Evolutionary conservation across 192 early-diverging fungal species (phyloP), one percentile per base, ranked within the genome.

Genomic region (Coemansia sp.): DNA sequence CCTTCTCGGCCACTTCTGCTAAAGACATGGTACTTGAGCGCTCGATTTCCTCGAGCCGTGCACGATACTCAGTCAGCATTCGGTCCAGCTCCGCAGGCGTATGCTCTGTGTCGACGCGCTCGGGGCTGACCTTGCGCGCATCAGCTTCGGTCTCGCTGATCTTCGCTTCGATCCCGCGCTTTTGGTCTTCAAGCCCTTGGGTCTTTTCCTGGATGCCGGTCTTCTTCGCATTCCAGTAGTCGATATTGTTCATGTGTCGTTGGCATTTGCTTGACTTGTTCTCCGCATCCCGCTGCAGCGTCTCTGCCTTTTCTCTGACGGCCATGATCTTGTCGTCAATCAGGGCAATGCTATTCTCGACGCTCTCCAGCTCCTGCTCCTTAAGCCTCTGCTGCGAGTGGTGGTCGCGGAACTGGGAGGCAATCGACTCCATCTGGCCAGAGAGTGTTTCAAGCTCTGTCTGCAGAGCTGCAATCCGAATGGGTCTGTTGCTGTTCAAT

Each of bases 401-500:
- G 26, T 86, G 70, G 42, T 85, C 84, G 34, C 77, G 78, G 59
- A 86, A 90, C 67, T 90, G 88, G 26, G 75, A 83, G 45, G 77
- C 73, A 59, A 87, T 80, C 34, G 83, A 71, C 67, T 87, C 86
- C 37, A 89, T 82, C 64, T 86, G 71, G 8, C 59, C 49, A 9
- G 84, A 66, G 15, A 81, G 63, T 49, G 74, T 68, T 58, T 87
- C 73, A 59, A 75, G 73, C 77, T 84, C 81, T 57, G 61, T 82
- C 63, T 88, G 86, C 39, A 87, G 79, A 28, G 86, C 84, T 0
- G 78, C 67, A 52, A 90, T 70, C 63, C 90, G 86, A 18, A 84
- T 85, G 1, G 87, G 86, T 61, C 88, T 85, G 20, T 87, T 81
- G 69, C 89, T 86, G 64, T 79, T 79, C 21, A 90, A 63, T 6